Evolutionary conservation across 2,329 filamentous ascomycete genomes (phyloP).

Genomic region (Apiospora malaysiana): DNA sequence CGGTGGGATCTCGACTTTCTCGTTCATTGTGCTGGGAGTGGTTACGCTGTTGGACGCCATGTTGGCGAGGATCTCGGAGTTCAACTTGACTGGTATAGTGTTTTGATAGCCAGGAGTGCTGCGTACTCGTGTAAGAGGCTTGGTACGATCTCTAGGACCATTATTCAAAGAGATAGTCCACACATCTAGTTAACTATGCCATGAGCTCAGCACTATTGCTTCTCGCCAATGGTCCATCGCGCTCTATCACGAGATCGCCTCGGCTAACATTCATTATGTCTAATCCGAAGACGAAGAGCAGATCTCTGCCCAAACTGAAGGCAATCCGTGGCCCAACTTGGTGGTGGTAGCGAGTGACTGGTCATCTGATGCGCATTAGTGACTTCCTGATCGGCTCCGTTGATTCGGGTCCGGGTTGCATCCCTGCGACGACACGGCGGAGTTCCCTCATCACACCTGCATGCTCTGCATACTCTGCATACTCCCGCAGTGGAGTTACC

Average conservation of each 20-base stretch:
- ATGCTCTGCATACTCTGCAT: not conserved
- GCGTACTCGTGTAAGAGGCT: too few relatives aligned
- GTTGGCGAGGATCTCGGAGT: not conserved
- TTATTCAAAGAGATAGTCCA: too few relatives aligned
- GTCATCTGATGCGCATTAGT: not conserved
- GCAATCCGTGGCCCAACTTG: not conserved
- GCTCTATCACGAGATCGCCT: not conserved
- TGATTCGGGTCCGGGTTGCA: not conserved
- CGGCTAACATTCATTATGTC: not conserved
- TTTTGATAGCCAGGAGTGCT: too few relatives aligned
- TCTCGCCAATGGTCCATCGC: not conserved
- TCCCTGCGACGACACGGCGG: not conserved
- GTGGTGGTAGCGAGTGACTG: not conserved
- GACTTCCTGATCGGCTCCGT: constrained; percentile 3
- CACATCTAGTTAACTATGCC: not conserved
- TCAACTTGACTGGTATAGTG: too few relatives aligned
- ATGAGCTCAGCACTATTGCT: not conserved
- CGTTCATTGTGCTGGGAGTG: constrained; percentile 6
- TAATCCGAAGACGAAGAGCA: not conserved
- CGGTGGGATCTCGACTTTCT: constrained; percentile 19
- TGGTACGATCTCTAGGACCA: too few relatives aligned
- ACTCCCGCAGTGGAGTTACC: not conserved
- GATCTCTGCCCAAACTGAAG: not conserved
- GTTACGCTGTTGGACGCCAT: not conserved
- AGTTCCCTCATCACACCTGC: not conserved